Percentiles rank a stretch among this genome's conserved stretches.
Conservation (phyloP, 495 filamentous ascomycete genomes). For the Trichoderma erinaceum region DNA sequence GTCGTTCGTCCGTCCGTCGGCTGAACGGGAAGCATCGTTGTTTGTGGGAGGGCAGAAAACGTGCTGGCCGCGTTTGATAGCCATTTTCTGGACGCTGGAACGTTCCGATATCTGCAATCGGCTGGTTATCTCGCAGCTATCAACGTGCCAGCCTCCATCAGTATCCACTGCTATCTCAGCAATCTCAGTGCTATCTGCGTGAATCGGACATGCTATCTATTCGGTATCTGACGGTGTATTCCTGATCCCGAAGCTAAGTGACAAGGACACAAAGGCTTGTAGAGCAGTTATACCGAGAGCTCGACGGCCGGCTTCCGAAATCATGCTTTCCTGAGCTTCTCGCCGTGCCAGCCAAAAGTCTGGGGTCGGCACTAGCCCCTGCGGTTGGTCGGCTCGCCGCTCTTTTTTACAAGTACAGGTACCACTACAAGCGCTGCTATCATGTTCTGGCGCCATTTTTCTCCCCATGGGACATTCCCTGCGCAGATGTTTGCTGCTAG, state of each 20-base stretch:
- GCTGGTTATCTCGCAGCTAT: background rate
- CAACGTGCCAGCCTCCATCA: background rate
- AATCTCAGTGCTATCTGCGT: background rate
- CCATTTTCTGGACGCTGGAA: background rate
- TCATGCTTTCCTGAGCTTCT: no score
- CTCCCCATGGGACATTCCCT: constrained; percentile 1
- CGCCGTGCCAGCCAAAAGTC: background rate
- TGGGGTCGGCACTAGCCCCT: background rate
- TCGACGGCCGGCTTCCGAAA: no score
- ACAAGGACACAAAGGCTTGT: no score
- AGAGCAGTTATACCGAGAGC: no score
- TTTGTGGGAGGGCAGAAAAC: background rate
- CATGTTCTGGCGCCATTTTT: constrained; percentile 9
- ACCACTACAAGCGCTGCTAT: background rate
- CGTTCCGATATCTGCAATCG: background rate
- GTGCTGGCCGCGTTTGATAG: background rate
- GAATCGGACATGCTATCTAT: background rate
- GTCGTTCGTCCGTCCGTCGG: background rate
- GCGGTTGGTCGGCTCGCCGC: constrained; percentile 4
- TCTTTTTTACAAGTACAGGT: background rate
- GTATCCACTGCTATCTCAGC: constrained; percentile 8
- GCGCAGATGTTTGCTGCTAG: background rate
- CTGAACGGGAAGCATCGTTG: background rate
- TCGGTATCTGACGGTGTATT: no score
- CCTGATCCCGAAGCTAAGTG: no score